Evolutionary conservation across 257 asterid species (phyloP).

Genomic region (Nicotiana knightiana): DNA sequence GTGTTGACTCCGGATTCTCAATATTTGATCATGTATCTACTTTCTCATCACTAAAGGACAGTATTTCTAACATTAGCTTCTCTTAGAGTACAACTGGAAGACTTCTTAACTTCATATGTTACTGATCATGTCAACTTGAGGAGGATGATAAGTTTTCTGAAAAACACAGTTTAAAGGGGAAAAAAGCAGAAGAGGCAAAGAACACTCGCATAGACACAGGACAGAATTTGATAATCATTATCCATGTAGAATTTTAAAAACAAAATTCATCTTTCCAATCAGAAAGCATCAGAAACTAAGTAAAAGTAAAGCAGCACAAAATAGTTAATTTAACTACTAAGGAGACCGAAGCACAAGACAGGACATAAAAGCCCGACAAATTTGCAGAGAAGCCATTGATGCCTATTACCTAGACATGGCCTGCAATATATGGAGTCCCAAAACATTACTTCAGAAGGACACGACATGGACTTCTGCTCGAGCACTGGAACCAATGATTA

Average conservation of each 20-base stretch:
- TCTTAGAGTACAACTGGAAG: background rate
- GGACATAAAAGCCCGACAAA: background rate
- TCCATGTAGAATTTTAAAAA: background rate
- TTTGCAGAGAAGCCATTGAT: background rate
- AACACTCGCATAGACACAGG: background rate
- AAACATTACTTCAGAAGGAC: background rate
- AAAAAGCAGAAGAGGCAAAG: background rate
- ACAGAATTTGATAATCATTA: background rate
- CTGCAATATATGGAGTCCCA: background rate
- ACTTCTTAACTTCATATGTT: background rate
- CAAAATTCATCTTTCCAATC: background rate
- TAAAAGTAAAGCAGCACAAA: background rate
- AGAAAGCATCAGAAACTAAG: background rate
- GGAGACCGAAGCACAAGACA: background rate
- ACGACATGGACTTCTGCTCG: background rate
- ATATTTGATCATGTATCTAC: background rate
- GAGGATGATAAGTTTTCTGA: background rate
- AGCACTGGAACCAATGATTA: background rate
- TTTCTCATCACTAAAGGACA: background rate
- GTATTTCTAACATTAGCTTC: background rate
- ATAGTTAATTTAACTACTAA: background rate
- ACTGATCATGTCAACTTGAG: background rate
- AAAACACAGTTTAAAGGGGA: background rate
- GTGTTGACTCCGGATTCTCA: background rate
- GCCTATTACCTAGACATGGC: background rate